These are phyloP conservation scores for Syzygium malaccense DNA, from an alignment of 441 rosid species.

Conservation along the genomic window DNA sequence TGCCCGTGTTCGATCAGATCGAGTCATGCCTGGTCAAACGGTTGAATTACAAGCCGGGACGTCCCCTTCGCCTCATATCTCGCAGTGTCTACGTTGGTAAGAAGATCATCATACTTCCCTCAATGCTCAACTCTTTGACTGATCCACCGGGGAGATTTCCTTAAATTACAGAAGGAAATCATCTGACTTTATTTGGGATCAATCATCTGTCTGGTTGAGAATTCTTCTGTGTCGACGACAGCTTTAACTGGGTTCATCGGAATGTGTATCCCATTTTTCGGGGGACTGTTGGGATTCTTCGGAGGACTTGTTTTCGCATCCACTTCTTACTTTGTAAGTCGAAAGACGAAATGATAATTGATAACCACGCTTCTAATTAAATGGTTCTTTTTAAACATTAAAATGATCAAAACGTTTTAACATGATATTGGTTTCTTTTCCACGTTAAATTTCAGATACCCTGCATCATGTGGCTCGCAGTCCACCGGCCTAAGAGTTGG, in stretches of 20 bases:
- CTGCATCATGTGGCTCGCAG: background rate
- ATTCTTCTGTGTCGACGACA: background rate
- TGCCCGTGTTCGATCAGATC: conserved; percentile 32
- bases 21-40: conserved; percentile 26
- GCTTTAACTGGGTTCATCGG: conserved; percentile 21
- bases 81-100: conserved; percentile 37
- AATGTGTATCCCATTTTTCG: conserved; percentile 34
- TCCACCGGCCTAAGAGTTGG: background rate
- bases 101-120: background rate
- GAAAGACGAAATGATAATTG: background rate
- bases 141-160: background rate
- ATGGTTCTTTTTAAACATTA: background rate
- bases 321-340: background rate
- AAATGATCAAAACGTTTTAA: background rate
- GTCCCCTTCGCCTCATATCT: conserved; percentile 18
- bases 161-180: background rate
- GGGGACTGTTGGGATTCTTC: conserved; percentile 29
- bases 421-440: background rate
- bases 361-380: background rate
- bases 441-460: background rate
- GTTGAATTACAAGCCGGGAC: conserved; percentile 18
- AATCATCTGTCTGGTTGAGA: background rate
- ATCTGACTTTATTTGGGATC: background rate
- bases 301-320: background rate
- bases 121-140: background rate